Evolutionary conservation across 2,329 filamentous ascomycete genomes (phyloP).

Genomic region (Colletotrichum liaoningense): DNA sequence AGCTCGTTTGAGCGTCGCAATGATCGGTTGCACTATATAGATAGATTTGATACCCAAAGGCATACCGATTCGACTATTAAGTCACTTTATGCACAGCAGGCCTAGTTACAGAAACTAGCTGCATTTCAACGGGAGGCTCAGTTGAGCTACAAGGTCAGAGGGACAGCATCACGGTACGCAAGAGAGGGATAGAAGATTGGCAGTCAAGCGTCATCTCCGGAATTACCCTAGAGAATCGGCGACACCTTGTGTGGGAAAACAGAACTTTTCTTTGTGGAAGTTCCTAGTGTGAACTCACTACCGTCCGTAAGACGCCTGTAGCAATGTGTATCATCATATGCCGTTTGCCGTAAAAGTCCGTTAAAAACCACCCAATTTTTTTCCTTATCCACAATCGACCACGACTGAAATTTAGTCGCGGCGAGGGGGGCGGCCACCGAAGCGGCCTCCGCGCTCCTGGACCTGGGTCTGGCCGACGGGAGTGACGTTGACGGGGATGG

Average conservation of each 20-base stretch:
- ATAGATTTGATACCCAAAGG: constrained; percentile 35
- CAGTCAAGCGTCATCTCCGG: constrained; percentile 90
- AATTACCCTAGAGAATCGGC: constrained; percentile 75
- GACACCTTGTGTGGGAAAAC: constrained; percentile 81
- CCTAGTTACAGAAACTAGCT: too few relatives aligned
- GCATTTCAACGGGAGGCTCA: not conserved
- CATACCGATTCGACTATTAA: not conserved
- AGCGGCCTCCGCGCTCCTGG: constrained; percentile 82
- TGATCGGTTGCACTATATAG: not conserved
- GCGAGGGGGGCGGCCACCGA: constrained; percentile 71
- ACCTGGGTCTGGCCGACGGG: constrained; percentile 89
- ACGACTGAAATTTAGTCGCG: constrained; percentile 52
- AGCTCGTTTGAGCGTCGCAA: not conserved
- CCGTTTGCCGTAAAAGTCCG: constrained; percentile 58
- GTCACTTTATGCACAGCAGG: not conserved
- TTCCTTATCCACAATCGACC: constrained; percentile 13
- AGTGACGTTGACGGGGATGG: constrained; percentile 96
- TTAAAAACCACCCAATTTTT: constrained; percentile 36
- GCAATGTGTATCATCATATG: constrained; percentile 43
- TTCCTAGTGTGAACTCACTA: constrained; percentile 71
- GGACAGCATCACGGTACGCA: constrained; percentile 39
- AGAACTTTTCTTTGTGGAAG: constrained; percentile 66
- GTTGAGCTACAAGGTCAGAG: constrained; percentile 5
- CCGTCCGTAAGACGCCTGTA: constrained; percentile 67
- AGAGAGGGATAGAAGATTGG: constrained; percentile 65